phyloP scores from a whole-genome alignment of 495 filamentous ascomycete species.

The Hypoxylon crocopeplum region DNA sequence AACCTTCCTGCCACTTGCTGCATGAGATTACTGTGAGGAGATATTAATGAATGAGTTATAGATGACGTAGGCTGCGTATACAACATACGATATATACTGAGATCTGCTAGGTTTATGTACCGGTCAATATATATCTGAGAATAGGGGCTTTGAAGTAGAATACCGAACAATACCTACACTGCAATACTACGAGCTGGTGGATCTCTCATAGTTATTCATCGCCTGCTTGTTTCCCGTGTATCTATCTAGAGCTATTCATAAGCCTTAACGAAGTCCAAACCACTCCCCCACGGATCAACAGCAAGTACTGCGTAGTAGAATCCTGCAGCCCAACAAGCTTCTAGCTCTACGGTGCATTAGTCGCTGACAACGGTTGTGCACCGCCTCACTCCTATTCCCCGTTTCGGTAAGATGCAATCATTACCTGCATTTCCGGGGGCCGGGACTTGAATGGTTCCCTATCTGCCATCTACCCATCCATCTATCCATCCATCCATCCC shows the following conservation, averaged over 20 bases:
- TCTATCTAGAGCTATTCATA: not conserved
- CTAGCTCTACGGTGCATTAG: conserved; percentile 18
- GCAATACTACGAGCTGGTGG: no score
- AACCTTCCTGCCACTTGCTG: conserved; percentile 4
- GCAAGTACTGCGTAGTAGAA: not conserved
- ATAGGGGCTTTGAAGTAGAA: no score
- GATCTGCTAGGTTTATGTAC: no score
- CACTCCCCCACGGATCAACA: conserved; percentile 1
- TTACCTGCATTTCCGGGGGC: conserved; percentile 33
- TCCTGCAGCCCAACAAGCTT: conserved; percentile 22
- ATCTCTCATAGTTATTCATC: no score
- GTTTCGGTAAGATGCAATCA: conserved; percentile 32
- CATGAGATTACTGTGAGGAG: conserved; percentile 2
- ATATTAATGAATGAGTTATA: not conserved
- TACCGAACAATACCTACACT: no score
- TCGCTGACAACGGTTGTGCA: conserved; percentile 27
- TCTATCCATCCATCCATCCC: conserved; percentile 37
- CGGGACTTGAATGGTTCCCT: conserved; percentile 21
- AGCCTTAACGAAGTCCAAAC: not conserved
- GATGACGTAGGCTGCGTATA: conserved; percentile 23
- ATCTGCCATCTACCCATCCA: conserved; percentile 33
- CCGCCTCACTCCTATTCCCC: conserved; percentile 30
- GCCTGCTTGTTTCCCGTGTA: no score
- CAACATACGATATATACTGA: not conserved
- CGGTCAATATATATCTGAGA: not conserved